Conservation (phyloP, 176 grass and related monocot species). For the Juncus inflexus region DNA sequence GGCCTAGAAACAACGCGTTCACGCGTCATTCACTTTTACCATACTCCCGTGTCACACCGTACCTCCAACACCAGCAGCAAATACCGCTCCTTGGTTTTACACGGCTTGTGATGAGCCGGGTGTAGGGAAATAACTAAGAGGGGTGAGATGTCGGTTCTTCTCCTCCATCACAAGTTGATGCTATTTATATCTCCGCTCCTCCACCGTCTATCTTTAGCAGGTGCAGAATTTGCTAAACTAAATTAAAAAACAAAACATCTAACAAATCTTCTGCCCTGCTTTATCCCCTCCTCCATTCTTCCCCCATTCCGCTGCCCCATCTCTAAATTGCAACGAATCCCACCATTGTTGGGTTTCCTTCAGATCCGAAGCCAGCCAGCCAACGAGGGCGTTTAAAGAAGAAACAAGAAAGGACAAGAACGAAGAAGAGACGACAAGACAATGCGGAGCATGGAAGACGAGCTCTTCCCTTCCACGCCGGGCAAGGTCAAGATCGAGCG, state of each 20-base stretch:
- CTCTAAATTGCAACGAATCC: no score
- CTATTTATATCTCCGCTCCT: constrained; percentile 45
- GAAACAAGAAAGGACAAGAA: no score
- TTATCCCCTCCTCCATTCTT: constrained; percentile 13
- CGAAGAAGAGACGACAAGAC: constrained; percentile 15
- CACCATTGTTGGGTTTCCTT: background rate
- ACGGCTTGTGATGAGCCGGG: background rate
- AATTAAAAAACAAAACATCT: constrained; percentile 3
- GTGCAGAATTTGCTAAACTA: constrained; percentile 43
- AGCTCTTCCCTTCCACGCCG: constrained; percentile 80
- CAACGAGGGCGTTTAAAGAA: no score
- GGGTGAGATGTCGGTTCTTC: constrained; percentile 22
- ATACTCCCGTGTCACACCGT: background rate
- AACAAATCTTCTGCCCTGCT: constrained; percentile 23
- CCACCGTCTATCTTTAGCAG: constrained; percentile 39
- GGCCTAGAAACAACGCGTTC: background rate
- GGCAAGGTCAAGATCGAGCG: constrained; percentile 95
- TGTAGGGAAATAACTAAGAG: background rate
- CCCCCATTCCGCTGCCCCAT: background rate
- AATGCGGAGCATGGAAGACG: constrained; percentile 79
- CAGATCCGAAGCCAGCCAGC: no score
- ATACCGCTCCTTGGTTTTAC: background rate
- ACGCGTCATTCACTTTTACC: constrained; percentile 3
- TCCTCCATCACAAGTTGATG: background rate
- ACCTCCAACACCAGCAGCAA: background rate